Percentiles rank a stretch among this genome's conserved stretches.
These are phyloP conservation scores for Lactarius akahatsu DNA, from an alignment of 768 basidiomycete species.

Conservation along the genomic window DNA sequence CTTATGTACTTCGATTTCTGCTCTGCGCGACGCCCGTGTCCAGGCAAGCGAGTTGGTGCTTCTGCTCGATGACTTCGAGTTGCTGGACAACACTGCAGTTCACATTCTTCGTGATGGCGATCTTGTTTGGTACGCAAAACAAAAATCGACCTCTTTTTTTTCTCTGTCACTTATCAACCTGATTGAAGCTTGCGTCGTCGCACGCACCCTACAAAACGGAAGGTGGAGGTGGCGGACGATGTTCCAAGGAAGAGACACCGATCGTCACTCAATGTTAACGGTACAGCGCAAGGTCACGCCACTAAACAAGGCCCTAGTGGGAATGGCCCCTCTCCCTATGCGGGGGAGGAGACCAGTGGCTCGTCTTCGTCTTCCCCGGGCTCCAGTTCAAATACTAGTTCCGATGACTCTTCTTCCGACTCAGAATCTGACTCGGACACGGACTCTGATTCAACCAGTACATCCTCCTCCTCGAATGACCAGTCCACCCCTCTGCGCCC, in stretches of 20 bases:
- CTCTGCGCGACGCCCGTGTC: constrained; percentile 22
- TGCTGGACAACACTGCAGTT: constrained; percentile 21
- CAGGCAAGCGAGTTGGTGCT: constrained; percentile 16
- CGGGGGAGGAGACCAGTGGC: background rate
- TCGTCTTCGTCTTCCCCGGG: constrained; percentile 5
- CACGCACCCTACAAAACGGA: constrained; percentile 16
- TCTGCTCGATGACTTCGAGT: constrained; percentile 29
- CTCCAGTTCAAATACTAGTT: constrained; percentile 24
- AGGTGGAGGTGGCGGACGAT: background rate
- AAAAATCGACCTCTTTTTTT: background rate
- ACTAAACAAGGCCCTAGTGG: background rate
- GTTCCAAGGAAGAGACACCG: constrained; percentile 16
- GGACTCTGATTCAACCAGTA: constrained; percentile 30
- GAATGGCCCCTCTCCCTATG: background rate
- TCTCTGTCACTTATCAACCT: background rate
- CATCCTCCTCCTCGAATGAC: constrained; percentile 27
- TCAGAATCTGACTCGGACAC: constrained; percentile 35
- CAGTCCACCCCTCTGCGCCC: background rate
- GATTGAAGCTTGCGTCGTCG: constrained; percentile 20
- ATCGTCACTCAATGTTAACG: background rate
- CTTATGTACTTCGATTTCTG: constrained; percentile 20
- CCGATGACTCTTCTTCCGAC: constrained; percentile 27
- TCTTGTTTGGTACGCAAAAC: constrained; percentile 21
- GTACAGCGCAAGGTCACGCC: background rate
- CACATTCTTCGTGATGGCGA: constrained; percentile 28